Percentiles rank a stretch among this genome's conserved stretches.
These are phyloP conservation scores for Picea engelmannii DNA, from an alignment of 83 land plant genomes.

Conservation along the genomic window DNA sequence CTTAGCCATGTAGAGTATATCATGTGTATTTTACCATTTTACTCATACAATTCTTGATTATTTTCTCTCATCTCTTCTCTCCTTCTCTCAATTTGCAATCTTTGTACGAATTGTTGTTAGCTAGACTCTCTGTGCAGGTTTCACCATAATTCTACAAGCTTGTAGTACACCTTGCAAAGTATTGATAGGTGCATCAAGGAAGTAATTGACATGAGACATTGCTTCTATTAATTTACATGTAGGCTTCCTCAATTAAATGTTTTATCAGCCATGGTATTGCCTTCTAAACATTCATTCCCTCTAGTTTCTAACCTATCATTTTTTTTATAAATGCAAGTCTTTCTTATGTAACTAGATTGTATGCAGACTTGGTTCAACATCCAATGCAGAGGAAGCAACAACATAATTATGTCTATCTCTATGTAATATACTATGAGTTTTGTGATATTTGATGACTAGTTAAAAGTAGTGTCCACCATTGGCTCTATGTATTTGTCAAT, in stretches of 20 bases:
- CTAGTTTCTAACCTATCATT: not conserved
- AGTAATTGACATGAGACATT: slow-evolving; percentile 11
- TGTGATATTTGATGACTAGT: not conserved
- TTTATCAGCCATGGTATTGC: not conserved
- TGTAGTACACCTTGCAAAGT: slow-evolving; percentile 33
- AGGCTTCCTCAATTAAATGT: not conserved
- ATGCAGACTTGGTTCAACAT: not conserved
- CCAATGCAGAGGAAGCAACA: not conserved
- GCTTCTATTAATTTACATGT: not conserved
- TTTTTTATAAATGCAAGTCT: not conserved
- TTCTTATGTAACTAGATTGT: not conserved
- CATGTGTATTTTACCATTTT: no score
- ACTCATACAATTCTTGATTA: no score
- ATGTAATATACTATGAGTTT: not conserved
- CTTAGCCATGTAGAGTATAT: no score
- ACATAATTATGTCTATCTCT: not conserved
- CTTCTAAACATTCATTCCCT: not conserved
- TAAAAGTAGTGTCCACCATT: not conserved
- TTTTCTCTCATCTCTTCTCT: no score
- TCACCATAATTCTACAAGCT: no score
- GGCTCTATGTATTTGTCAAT: not conserved
- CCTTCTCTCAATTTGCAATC: no score
- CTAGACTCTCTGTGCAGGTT: no score
- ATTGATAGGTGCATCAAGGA: slow-evolving; percentile 47
- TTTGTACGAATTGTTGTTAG: no score